These are phyloP conservation scores for Sphaerosporella brunnea DNA, from an alignment of 495 filamentous ascomycete species.

Conservation along the genomic window DNA sequence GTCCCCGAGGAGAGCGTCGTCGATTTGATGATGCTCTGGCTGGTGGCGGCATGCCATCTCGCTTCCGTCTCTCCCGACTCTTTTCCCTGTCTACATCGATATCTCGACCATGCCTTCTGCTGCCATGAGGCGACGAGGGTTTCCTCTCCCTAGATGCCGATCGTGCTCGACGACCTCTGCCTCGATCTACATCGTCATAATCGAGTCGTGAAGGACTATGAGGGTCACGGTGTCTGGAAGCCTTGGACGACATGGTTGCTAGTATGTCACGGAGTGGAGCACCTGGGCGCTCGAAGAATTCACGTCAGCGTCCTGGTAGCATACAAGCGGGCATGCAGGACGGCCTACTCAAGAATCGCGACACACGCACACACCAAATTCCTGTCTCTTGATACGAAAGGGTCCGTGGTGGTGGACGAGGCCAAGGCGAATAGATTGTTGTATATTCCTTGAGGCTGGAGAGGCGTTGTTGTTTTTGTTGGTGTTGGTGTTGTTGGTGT, in stretches of 20 bases:
- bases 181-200: slow-evolving; percentile 2
- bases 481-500: too few species aligned
- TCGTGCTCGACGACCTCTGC: slow-evolving; percentile 5
- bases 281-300: background rate
- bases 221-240: slow-evolving; percentile 2
- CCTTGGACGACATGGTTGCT: slow-evolving; percentile 3
- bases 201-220: slow-evolving; percentile 1
- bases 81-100: slow-evolving; percentile 1
- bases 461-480: too few species aligned
- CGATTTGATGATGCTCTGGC: background rate
- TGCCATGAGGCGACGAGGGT: background rate
- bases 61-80: slow-evolving; percentile 3
- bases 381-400: too few species aligned
- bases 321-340: background rate
- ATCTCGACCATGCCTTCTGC: slow-evolving; percentile 1
- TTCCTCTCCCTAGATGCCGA: slow-evolving; percentile 6
- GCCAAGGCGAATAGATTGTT: too few species aligned
- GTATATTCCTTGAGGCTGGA: too few species aligned
- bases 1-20: slow-evolving; percentile 16
- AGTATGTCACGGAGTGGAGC: background rate
- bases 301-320: slow-evolving; percentile 5
- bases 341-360: slow-evolving; percentile 1
- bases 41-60: background rate
- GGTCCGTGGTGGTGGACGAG: too few species aligned
- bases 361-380: slow-evolving; percentile 4